A percentile compares a stretch with the other conserved stretches of the same genome.
Evolutionary conservation across 495 filamentous ascomycete species (phyloP).

Genomic region (Neurospora sp.): DNA sequence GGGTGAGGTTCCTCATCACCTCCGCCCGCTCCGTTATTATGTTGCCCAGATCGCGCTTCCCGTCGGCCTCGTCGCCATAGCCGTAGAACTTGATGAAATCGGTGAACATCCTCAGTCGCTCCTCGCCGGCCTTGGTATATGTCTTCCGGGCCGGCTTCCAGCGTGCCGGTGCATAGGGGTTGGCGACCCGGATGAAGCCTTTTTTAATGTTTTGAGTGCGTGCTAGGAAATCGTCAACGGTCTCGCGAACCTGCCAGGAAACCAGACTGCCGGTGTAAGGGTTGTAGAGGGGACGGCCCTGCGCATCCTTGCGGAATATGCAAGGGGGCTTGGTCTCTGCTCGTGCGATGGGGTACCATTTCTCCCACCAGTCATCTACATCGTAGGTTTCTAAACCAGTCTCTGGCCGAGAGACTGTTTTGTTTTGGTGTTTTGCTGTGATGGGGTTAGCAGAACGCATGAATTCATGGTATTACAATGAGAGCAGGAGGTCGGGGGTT

Average conservation of each 20-base stretch:
- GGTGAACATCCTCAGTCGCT: conserved; percentile 24
- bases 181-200: conserved; percentile 46
- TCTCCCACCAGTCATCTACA: conserved; percentile 21
- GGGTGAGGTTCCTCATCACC: conserved; percentile 44
- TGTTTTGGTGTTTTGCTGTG: conserved; percentile 44
- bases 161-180: conserved; percentile 35
- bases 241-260: conserved; percentile 48
- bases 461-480: background rate
- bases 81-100: conserved; percentile 18
- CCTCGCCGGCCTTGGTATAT: conserved; percentile 24
- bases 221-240: conserved; percentile 48
- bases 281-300: conserved; percentile 26
- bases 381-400: conserved; percentile 33
- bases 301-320: background rate
- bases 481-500: background rate
- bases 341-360: conserved; percentile 5
- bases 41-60: conserved; percentile 22
- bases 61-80: background rate
- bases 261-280: conserved; percentile 28
- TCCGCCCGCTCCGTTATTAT: conserved; percentile 39
- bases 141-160: conserved; percentile 12
- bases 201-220: conserved; percentile 20
- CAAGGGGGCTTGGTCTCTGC: background rate
- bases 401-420: conserved; percentile 16
- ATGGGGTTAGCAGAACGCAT: background rate